These are phyloP conservation scores for Serendipita sp. DNA, from an alignment of 768 basidiomycete genomes.

Conservation along the genomic window DNA sequence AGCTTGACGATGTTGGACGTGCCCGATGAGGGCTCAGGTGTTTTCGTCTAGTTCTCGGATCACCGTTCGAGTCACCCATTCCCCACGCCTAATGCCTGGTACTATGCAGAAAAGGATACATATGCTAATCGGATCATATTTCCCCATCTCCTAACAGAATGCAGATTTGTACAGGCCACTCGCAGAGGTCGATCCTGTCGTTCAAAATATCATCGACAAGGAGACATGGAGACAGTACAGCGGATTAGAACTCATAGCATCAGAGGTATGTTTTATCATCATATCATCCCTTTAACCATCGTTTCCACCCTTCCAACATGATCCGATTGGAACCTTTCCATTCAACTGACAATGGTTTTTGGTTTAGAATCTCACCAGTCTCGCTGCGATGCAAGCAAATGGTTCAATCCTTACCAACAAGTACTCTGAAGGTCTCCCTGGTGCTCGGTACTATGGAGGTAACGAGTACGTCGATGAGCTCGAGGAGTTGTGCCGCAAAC, in stretches of 20 bases:
- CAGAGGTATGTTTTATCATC: constrained; percentile 48
- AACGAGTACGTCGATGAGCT: constrained; percentile 98
- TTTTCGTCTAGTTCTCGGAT: too few relatives aligned
- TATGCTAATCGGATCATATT: not conserved
- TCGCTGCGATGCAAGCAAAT: constrained; percentile 94
- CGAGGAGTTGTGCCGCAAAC: constrained; percentile 85
- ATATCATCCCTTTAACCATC: not conserved
- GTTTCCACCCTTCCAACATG: not conserved
- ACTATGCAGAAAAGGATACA: too few relatives aligned
- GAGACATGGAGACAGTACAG: constrained; percentile 98
- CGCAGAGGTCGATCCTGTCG: constrained; percentile 81
- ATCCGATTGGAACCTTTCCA: not conserved
- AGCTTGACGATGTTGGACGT: too few relatives aligned
- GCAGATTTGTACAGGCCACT: constrained; percentile 77
- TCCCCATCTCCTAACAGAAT: constrained; percentile 41
- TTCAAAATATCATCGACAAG: constrained; percentile 96
- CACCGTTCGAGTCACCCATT: too few relatives aligned
- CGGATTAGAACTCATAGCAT: constrained; percentile 96
- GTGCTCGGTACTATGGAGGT: constrained; percentile 90
- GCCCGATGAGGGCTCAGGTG: too few relatives aligned
- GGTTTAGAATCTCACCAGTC: constrained; percentile 81
- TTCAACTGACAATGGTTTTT: not conserved
- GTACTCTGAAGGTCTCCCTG: constrained; percentile 98
- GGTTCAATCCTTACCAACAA: constrained; percentile 98
- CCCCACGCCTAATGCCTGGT: too few relatives aligned